Evolutionary conservation across 2,329 filamentous ascomycete species (phyloP).

Genomic region (Colletotrichum horii): DNA sequence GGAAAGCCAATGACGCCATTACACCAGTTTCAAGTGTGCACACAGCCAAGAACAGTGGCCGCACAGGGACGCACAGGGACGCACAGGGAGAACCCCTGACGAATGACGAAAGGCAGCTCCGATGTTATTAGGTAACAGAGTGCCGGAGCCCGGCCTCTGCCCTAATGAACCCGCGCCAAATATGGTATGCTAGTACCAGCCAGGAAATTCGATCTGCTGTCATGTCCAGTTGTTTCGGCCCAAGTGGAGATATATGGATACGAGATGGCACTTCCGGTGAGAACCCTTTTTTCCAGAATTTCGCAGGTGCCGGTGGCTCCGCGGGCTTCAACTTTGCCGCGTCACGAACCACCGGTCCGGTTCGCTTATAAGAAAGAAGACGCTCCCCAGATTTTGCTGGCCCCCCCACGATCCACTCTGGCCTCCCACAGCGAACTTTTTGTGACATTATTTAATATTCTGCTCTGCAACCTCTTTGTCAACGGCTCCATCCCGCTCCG

Average conservation of each 20-base stretch:
- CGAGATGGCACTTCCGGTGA: slow-evolving; percentile 3
- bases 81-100: slow-evolving; percentile 7
- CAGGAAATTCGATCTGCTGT: slow-evolving; percentile 17
- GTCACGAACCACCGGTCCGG: slow-evolving; percentile 11
- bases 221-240: slow-evolving; percentile 15
- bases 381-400: slow-evolving; percentile 11
- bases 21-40: neutral
- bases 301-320: neutral
- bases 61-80: neutral
- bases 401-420: slow-evolving; percentile 10
- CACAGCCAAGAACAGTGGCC: neutral
- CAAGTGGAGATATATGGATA: slow-evolving; percentile 19
- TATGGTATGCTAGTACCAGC: neutral
- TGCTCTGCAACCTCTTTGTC: neutral
- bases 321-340: neutral
- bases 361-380: slow-evolving; percentile 15
- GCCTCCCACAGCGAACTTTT: neutral
- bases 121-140: slow-evolving; percentile 18
- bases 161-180: neutral
- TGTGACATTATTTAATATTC: neutral
- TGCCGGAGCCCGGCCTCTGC: neutral
- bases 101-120: slow-evolving; percentile 1
- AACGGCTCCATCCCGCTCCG: neutral
- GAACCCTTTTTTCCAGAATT: neutral
- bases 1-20: neutral